phyloP scores from a whole-genome alignment of 164 flowering plant species.

The Houttuynia cordata region DNA sequence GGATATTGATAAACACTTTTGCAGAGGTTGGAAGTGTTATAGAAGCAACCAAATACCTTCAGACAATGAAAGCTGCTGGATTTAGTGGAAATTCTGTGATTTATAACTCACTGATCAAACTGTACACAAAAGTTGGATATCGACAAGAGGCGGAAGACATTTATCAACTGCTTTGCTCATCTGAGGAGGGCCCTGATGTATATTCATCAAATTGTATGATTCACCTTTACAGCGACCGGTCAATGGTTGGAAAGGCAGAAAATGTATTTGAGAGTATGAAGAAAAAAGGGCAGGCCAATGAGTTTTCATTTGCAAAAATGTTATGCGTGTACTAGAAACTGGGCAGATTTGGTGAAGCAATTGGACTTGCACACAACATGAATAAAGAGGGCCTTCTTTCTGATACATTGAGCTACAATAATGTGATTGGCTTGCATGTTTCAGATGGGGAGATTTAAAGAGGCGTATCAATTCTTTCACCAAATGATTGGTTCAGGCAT shows the following conservation, averaged over 20 bases:
- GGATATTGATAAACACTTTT: slow-evolving; percentile 75
- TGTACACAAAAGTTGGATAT: slow-evolving; percentile 74
- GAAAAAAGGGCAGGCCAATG: slow-evolving; percentile 57
- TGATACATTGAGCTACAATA: slow-evolving; percentile 63
- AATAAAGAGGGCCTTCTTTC: slow-evolving; percentile 48
- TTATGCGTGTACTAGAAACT: slow-evolving; percentile 72
- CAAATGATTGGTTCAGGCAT: slow-evolving; percentile 46
- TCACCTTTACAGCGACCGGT: slow-evolving; percentile 60
- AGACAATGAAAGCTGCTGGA: slow-evolving; percentile 48
- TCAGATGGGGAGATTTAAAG: slow-evolving; percentile 59
- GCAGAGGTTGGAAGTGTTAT: slow-evolving; percentile 61
- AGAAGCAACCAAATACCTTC: slow-evolving; percentile 39
- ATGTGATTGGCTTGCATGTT: slow-evolving; percentile 54
- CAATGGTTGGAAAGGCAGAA: slow-evolving; percentile 66
- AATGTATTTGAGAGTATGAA: slow-evolving; percentile 48
- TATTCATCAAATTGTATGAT: slow-evolving; percentile 91
- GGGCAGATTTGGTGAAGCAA: slow-evolving; percentile 51
- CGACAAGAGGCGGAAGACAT: slow-evolving; percentile 68
- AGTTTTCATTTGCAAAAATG: slow-evolving; percentile 90
- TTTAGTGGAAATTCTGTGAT: slow-evolving; percentile 48
- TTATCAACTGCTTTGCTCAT: slow-evolving; percentile 39
- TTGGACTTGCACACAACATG: slow-evolving; percentile 53
- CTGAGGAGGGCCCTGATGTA: slow-evolving; percentile 40
- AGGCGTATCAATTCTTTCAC: slow-evolving; percentile 49
- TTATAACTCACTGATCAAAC: slow-evolving; percentile 75